These are phyloP conservation scores for Gracilaria gracilis DNA, from an alignment of 23 red algal genomes.

Conservation along the genomic window DNA sequence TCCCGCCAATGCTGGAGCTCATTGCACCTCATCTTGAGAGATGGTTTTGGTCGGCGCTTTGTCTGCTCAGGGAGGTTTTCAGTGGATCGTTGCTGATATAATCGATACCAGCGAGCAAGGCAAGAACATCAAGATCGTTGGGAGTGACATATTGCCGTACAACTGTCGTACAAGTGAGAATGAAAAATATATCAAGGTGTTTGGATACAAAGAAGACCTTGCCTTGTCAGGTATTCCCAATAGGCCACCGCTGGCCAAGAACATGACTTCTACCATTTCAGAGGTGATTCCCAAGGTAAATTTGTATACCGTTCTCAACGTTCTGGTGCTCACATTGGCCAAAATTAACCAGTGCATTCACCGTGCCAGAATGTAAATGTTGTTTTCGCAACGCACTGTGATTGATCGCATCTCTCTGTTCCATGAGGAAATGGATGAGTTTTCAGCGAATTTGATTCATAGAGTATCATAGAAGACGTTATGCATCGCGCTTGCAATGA, in stretches of 20 bases:
- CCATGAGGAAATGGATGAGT: slow-evolving; percentile 59
- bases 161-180: slow-evolving; percentile 48
- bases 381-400: slow-evolving; percentile 13
- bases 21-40: slow-evolving; percentile 29
- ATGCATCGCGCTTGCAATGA: slow-evolving; percentile 1
- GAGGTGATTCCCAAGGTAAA: slow-evolving; percentile 21
- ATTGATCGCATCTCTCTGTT: slow-evolving; percentile 38
- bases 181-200: slow-evolving; percentile 46
- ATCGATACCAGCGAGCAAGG: neutral
- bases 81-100: slow-evolving; percentile 47
- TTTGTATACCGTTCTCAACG: slow-evolving; percentile 3
- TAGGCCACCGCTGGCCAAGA: neutral
- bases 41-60: slow-evolving; percentile 27
- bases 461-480: slow-evolving; percentile 33
- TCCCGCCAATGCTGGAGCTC: slow-evolving; percentile 17
- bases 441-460: slow-evolving; percentile 8
- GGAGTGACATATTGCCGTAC: slow-evolving; percentile 59
- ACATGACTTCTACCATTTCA: slow-evolving; percentile 20
- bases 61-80: slow-evolving; percentile 66
- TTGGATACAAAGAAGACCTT: slow-evolving; percentile 57
- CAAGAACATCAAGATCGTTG: slow-evolving; percentile 27
- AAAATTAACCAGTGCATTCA: slow-evolving; percentile 68
- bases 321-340: slow-evolving; percentile 45
- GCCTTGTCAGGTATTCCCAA: slow-evolving; percentile 19
- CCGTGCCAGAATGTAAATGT: slow-evolving; percentile 44